A percentile compares a stretch with the other conserved stretches of the same genome.
Conservation (phyloP, 768 basidiomycete species). For the Fistulinella prunicolor region DNA sequence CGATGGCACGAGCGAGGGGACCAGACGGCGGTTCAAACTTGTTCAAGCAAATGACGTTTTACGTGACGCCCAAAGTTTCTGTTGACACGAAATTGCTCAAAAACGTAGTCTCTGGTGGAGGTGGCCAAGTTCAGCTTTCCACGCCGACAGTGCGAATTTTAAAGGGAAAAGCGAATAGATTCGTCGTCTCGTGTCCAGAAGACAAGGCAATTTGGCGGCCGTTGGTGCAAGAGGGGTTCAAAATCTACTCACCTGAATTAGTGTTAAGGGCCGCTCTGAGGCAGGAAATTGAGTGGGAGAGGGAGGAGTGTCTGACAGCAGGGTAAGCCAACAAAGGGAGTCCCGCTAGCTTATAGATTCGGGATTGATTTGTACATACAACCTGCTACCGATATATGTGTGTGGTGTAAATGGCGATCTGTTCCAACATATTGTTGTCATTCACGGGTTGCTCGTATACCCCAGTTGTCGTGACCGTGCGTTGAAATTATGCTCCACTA, state of each 20-base stretch:
- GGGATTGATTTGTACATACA: background rate
- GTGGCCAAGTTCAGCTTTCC: constrained; percentile 61
- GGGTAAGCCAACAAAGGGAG: background rate
- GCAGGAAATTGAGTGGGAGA: constrained; percentile 68
- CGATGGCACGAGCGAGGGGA: constrained; percentile 54
- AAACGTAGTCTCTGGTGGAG: constrained; percentile 64
- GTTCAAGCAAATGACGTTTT: constrained; percentile 67
- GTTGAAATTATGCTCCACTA: too few relatives aligned
- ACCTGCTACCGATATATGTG: background rate
- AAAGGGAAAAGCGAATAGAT: constrained; percentile 46
- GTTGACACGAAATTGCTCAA: constrained; percentile 61
- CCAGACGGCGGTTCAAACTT: constrained; percentile 45
- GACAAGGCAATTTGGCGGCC: constrained; percentile 68
- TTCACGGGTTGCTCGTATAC: too few relatives aligned
- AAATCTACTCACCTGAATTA: constrained; percentile 69
- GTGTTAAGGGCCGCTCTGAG: constrained; percentile 60
- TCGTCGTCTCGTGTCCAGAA: constrained; percentile 63
- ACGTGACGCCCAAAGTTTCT: constrained; percentile 64
- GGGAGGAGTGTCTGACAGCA: constrained; percentile 25
- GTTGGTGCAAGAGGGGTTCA: constrained; percentile 46
- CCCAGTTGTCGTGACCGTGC: too few relatives aligned
- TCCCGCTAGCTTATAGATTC: background rate
- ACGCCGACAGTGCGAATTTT: constrained; percentile 55
- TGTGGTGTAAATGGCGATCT: too few relatives aligned
- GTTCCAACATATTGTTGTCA: too few relatives aligned